Base-by-base conservation (phyloP, 1,284 basidiomycete species). In the Peniophora sp. region DNA sequence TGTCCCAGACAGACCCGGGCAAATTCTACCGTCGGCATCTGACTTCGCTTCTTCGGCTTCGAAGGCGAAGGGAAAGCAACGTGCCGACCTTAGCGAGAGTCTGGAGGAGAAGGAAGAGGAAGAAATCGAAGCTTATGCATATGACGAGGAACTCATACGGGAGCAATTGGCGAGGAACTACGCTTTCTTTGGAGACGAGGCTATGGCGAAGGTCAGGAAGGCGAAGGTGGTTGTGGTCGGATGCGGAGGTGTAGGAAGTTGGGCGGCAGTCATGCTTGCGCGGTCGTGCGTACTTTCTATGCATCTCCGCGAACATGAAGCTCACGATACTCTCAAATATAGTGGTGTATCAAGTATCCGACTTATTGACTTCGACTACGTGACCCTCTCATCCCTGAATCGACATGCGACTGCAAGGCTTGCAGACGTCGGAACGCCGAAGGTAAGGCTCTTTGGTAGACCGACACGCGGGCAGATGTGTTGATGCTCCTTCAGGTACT, bases 201-300 rank as follows among this genome's bases (percentile, higher is more conserved):
- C 83, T 22, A 97, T 98, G 92, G 64, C 70, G 11, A 83, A 81
- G 59, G 77, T 99, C 42, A 76, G 97, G 52, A 65, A 76, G 20
- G 80, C 83, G 6, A 84, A 78, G 17, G 93, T 98, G 3, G 91
- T 93, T 18, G 75, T 99, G 20, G 81, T 99, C 8, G 97, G 97
- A 3, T 92, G 94, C 56, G 97, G 97, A 52, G 97, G 97, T 3
- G 97, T 99, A 1, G 95, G 96, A 0, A 93, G 89, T 59, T 96
- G 93, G 87, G 88, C 86, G 23, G 94, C 96, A 5, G 81, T 96
- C 27, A 97, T 97, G 93, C 81, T 97, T 43, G 86, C 85, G 24
- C 73, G 94, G 64, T 90, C 88, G 84, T 89, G 63, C 62, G 88
- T 79, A 43, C 11, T 39, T 49, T 27, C 3, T 22, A 3, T 47